Evolutionary conservation across 805 yeast genomes (phyloP), one percentile per base, ranked within the genome.

Genomic region (Scheffersomyces ergatensis): DNA sequence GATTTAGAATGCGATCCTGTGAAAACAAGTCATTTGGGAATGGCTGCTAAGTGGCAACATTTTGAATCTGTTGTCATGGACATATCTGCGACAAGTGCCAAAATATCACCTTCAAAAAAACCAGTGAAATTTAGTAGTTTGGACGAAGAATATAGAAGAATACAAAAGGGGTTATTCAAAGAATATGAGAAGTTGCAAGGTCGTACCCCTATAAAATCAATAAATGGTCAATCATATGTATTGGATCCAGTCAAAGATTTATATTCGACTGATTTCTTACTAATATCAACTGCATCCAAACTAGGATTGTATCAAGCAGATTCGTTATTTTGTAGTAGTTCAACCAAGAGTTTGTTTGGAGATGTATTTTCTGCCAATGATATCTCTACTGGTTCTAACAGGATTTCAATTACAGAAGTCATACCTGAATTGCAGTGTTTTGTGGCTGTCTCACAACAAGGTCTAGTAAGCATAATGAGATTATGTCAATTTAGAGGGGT

Each of bases 281-380:
- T 76, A 7, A 65, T 70, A 1, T 70, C 83, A 0, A 76, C 83
- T 0, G 65, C 69, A 4, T 49, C 60, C 20, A 60, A 63, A 33
- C 46, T 74, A 12, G 81, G 75, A 0, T 52, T 80, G 19, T 72
- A 76, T 47, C 59, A 72, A 19, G 62, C 63, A 0, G 72, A 73
- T 37, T 62, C 68, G 9, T 58, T 80, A 17, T 63, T 73, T 26
- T 77, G 82, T 50, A 72, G 67, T 47, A 67, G 77, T 4, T 67
- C 77, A 1, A 70, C 78, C 1, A 56, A 66, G 3, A 54, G 64
- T 17, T 52, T 77, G 1, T 78, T 76, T 49, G 63, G 64, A 14
- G 51, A 67, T 45, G 51, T 53, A 1, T 50, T 62, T 17, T 70
- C 75, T 6, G 51, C 53, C 19, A 60, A 58, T 39, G 74, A 68